Evolutionary conservation across 1,139 yeast species (phyloP).

Genomic region (Yamadazyma buinensis): DNA sequence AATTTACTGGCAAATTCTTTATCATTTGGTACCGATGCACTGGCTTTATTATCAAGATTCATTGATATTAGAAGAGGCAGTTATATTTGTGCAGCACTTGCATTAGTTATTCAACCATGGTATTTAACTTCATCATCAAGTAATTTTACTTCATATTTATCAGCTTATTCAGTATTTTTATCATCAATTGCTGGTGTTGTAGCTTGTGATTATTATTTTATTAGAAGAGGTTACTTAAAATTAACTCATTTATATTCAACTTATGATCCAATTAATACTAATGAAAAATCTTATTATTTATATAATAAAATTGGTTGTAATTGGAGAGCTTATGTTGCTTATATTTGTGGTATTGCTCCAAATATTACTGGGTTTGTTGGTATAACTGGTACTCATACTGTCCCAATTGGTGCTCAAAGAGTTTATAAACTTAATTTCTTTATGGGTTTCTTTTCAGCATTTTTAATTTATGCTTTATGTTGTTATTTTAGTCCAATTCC

Average conservation of each 20-base stretch:
- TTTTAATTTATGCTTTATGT: conserved; percentile 45
- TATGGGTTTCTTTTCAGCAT: conserved; percentile 65
- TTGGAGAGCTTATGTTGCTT: conserved; percentile 78
- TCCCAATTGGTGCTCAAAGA: conserved; percentile 76
- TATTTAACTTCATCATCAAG: conserved; percentile 69
- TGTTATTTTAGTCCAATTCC: conserved; percentile 55
- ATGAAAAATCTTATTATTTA: conserved; percentile 44
- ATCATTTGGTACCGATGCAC: conserved; percentile 87
- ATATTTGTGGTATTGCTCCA: conserved; percentile 71
- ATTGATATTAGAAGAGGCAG: conserved; percentile 81
- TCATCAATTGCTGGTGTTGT: conserved; percentile 86
- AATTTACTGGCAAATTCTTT: conserved; percentile 87
- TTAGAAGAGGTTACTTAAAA: conserved; percentile 68
- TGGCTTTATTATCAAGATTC: conserved; percentile 76
- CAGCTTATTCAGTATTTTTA: conserved; percentile 83
- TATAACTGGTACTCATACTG: conserved; percentile 57
- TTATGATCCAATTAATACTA: conserved; percentile 30
- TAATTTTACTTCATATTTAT: conserved; percentile 77
- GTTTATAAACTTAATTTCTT: conserved; percentile 73
- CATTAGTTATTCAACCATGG: conserved; percentile 86
- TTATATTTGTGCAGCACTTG: conserved; percentile 73
- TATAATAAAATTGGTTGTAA: conserved; percentile 64
- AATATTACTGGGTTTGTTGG: conserved; percentile 89
- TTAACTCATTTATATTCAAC: conserved; percentile 60
- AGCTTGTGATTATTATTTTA: conserved; percentile 69